Conservation (phyloP, 2,329 filamentous ascomycete species). For the Kalmusia sp. region DNA sequence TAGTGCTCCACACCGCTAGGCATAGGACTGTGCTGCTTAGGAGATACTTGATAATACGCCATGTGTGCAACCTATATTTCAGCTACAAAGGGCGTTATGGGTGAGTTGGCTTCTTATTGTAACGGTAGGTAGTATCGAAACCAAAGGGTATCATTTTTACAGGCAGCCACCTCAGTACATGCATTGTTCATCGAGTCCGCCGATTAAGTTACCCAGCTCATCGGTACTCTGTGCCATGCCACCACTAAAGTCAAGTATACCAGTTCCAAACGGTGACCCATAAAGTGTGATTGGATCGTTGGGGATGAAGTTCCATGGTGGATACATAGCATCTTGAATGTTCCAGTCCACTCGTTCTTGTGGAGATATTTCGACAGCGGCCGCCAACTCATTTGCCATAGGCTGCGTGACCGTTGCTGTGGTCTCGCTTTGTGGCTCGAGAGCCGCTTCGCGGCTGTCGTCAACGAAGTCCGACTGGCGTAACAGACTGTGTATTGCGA, state of each 20-base stretch:
- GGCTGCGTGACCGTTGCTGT: not conserved
- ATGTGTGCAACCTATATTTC: too few species aligned
- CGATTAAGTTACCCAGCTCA: not conserved
- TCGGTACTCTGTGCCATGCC: not conserved
- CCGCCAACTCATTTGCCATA: not conserved
- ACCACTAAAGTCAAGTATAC: not conserved
- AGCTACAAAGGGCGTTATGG: too few species aligned
- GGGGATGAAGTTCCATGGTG: not conserved
- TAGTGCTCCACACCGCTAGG: too few species aligned
- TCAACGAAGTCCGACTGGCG: constrained; percentile 2
- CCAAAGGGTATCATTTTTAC: not conserved
- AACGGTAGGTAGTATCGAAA: too few species aligned
- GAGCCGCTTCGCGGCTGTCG: not conserved
- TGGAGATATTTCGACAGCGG: not conserved
- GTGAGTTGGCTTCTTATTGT: too few species aligned
- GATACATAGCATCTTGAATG: not conserved
- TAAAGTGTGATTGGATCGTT: not conserved
- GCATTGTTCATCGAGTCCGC: not conserved
- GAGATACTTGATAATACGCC: too few species aligned
- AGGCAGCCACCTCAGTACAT: not conserved
- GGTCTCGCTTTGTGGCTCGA: not conserved
- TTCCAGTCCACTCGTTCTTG: not conserved
- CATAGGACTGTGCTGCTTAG: too few species aligned
- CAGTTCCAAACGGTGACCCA: not conserved
- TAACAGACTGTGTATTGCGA: not conserved